phyloP scores from a whole-genome alignment of 1,284 basidiomycete species.

The Malassezia globosa region DNA sequence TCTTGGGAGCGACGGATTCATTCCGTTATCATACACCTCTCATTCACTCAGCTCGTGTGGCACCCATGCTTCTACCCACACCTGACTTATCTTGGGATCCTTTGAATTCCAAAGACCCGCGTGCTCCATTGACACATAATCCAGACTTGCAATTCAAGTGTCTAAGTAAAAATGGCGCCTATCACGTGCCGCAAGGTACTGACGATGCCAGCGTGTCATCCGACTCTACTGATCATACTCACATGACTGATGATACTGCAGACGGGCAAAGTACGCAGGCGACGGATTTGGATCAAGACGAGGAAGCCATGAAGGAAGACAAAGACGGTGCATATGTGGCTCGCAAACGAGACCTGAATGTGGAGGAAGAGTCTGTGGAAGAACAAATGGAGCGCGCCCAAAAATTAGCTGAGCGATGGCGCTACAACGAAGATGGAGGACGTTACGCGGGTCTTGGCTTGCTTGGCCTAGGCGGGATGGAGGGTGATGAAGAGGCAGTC shows the following conservation, averaged over 20 bases:
- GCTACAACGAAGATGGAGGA: slow-evolving; percentile 44
- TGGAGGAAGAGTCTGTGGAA: slow-evolving; percentile 1
- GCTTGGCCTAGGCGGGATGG: slow-evolving; percentile 43
- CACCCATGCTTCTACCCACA: slow-evolving; percentile 13
- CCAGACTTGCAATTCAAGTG: not conserved
- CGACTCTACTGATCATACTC: slow-evolving; percentile 29
- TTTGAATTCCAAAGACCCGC: not conserved
- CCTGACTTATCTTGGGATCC: slow-evolving; percentile 8
- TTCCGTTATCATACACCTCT: slow-evolving; percentile 8
- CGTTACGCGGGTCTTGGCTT: slow-evolving; percentile 43
- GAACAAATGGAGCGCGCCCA: slow-evolving; percentile 10
- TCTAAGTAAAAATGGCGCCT: not conserved
- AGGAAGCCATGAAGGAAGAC: slow-evolving; percentile 7
- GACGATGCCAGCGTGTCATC: slow-evolving; percentile 36
- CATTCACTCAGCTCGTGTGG: slow-evolving; percentile 6
- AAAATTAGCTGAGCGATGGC: slow-evolving; percentile 34
- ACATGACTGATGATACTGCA: slow-evolving; percentile 19
- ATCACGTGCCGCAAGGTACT: slow-evolving; percentile 8
- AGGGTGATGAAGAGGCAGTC: slow-evolving; percentile 45
- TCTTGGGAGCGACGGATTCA: not conserved
- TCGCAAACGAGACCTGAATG: not conserved
- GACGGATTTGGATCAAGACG: slow-evolving; percentile 24
- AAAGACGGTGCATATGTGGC: not conserved
- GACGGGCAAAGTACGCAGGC: slow-evolving; percentile 35
- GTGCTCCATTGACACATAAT: slow-evolving; percentile 4